Evolutionary conservation across 2,329 filamentous ascomycete genomes (phyloP), one percentile per base, ranked within the genome.

Genomic region (Colletotrichum costaricense): DNA sequence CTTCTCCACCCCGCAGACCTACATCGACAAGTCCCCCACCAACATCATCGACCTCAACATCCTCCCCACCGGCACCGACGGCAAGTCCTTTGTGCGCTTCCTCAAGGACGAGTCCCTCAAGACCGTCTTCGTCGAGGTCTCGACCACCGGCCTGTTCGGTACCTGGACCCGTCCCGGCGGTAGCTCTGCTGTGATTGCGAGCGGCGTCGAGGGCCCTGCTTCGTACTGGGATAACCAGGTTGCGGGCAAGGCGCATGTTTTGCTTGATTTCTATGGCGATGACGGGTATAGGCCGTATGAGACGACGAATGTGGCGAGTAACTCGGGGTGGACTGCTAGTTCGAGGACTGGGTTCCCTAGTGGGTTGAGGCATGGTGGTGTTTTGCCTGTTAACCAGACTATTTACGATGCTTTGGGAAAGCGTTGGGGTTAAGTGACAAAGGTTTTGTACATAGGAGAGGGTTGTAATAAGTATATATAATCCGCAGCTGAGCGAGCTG

Each of bases 41-140:
- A 82, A 86, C 70, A 82, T 88, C 68, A 74, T 92, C n/a, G 88
- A 90, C 75, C 87, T 92, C 78, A 67, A 72, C 68, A 74, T 74
- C 63, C 81, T 89, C 4, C 80, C 84, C 1, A 79, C 83, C 84
- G 16, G 76, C 38, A 42, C 76, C 42, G 80, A 80, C 60, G 80
- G 80, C 16, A 78, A 79, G 49, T 81, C 81, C n/a, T 90, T 86
- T 63, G 81, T 87, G 6, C 85, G 88, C 57, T 90, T 90, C 79
- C 81, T 90, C 79, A 90, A 90, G 75, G 87, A 90, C 78, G 88
- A 90, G 77, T 83, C 84, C 1, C 83, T 81, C 2, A 88, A 88
- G 74, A 85, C 83, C 0, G 87, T 90, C 26, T 90, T 87, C 72
- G 82, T 84, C 38, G 87, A 90, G 75, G 83, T 84, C 62, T 85